Percentiles rank a stretch among this genome's conserved stretches.
Evolutionary conservation across 1,284 basidiomycete species (phyloP).

Genomic region (Phellopilus nigrolimitatus): DNA sequence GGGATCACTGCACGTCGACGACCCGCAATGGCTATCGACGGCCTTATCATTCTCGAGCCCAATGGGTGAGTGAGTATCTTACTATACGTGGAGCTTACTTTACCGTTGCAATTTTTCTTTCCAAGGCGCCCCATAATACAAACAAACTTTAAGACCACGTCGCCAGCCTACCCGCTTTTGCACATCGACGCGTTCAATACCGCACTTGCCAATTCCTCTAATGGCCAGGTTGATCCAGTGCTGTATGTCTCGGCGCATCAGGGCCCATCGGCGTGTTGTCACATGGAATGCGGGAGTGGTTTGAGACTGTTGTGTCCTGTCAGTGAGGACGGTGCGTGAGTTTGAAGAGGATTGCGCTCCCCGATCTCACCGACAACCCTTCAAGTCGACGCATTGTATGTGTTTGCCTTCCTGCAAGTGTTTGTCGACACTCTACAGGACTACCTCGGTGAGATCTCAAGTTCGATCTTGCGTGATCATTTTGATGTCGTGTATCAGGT

Average conservation of each 20-base stretch:
- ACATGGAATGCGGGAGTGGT: conserved; percentile 68
- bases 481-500: conserved; percentile 96
- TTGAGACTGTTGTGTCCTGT: conserved; percentile 78
- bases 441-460: conserved; percentile 76
- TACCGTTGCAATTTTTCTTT: conserved; percentile 10
- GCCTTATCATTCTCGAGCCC: conserved; percentile 83
- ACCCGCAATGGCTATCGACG: conserved; percentile 74
- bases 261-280: conserved; percentile 70
- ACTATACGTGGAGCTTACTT: conserved; percentile 6
- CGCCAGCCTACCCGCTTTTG: conserved; percentile 75
- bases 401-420: conserved; percentile 83
- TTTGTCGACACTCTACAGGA: conserved; percentile 82
- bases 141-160: conserved; percentile 80
- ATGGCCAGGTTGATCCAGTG: conserved; percentile 66
- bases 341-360: background rate
- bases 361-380: conserved; percentile 9
- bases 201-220: conserved; percentile 53
- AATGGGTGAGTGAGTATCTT: conserved; percentile 52
- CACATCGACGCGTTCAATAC: conserved; percentile 85
- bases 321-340: conserved; percentile 66
- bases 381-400: conserved; percentile 83
- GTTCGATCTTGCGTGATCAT: conserved; percentile 81
- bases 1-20: background rate
- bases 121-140: conserved; percentile 83
- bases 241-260: conserved; percentile 54